These are phyloP conservation scores for Hirsutella rhossiliensis DNA, from an alignment of 2,329 filamentous ascomycete species.

Conservation along the genomic window DNA sequence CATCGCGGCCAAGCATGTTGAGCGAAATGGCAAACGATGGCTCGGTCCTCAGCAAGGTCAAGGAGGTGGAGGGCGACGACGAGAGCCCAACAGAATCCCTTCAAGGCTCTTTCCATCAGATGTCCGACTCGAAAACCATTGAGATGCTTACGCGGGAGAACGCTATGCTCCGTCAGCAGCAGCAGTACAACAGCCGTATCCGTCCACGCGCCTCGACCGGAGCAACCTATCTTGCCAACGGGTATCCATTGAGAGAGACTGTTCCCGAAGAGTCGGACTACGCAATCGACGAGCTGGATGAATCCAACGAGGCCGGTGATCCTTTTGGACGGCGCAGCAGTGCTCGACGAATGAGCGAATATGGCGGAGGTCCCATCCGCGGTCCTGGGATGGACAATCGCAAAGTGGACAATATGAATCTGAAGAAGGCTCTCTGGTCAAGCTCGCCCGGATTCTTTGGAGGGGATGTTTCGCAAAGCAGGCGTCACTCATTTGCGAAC, in stretches of 20 bases:
- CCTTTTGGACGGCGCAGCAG: constrained; percentile 34
- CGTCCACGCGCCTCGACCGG: constrained; percentile 47
- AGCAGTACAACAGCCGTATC: constrained; percentile 41
- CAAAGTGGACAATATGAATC: constrained; percentile 43
- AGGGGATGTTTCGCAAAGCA: constrained; percentile 56
- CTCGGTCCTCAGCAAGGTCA: constrained; percentile 52
- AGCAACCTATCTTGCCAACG: constrained; percentile 40
- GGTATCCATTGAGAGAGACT: constrained; percentile 45
- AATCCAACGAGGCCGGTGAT: constrained; percentile 38
- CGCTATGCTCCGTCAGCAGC: constrained; percentile 41
- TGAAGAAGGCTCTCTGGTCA: constrained; percentile 61
- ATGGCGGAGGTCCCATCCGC: constrained; percentile 31
- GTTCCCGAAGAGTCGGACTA: constrained; percentile 57
- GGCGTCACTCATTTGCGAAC: constrained; percentile 70
- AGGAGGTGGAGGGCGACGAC: constrained; percentile 58
- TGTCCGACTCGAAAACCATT: constrained; percentile 47
- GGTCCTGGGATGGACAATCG: constrained; percentile 43
- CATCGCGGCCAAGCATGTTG: constrained; percentile 66
- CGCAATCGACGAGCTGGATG: constrained; percentile 62
- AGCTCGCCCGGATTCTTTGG: constrained; percentile 56
- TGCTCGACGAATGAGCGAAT: constrained; percentile 46
- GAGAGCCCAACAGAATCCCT: constrained; percentile 39
- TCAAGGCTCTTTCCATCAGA: constrained; percentile 38
- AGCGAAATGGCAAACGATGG: constrained; percentile 59
- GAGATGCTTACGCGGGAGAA: constrained; percentile 52